Base-by-base conservation (phyloP, 108 stramenopile species). In the Licmophora abbreviata region DNA sequence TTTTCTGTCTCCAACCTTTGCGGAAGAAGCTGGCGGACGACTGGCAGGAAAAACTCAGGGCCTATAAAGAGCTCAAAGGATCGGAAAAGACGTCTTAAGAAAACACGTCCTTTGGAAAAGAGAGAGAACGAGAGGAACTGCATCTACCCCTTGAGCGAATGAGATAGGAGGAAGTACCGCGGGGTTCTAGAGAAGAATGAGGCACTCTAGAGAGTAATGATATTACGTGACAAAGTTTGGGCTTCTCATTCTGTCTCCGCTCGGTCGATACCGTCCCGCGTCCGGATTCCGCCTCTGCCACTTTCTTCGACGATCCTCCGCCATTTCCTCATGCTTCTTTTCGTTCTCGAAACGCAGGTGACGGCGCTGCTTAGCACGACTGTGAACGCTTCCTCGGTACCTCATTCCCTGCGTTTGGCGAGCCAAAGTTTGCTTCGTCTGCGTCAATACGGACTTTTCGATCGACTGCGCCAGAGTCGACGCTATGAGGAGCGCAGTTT, bases 281-380 rank as follows among this genome's bases (percentile, higher is more conserved):
- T 85, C 77, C 15, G 79, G 84, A 73, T 90, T 90, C 18, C 51
- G 51, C 44, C 79, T 57, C 51, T 90, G 82, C 84, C 88, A 85
- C 40, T 59, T 62, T 44, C 83, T 66, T 50, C 82, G 71, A 44
- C 88, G 68, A 30, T 90, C 88, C 7, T 51, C 69, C 1, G 83
- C 75, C 88, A 90, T 90, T 64, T 81, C 82, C 64, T 90, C 88
- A 38, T 79, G 69, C 22, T 52, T 33, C 54, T 72, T 71, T 51
- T 83, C 81, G 37, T 78, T 80, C 6, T 74, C 66, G 44, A 61
- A 69, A 21, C 76, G 66, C 23, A 67, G 34, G 20, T 79, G 64
- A 21, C 88, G 69, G 52, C 77, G 76, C 42, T 73, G 62, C 2
- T 35, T 33, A 9, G 81, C 88, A 32, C 71, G 59, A 9, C 44